phyloP scores from a whole-genome alignment of 768 basidiomycete species.

The Rhodotorula kratochvilovae region DNA sequence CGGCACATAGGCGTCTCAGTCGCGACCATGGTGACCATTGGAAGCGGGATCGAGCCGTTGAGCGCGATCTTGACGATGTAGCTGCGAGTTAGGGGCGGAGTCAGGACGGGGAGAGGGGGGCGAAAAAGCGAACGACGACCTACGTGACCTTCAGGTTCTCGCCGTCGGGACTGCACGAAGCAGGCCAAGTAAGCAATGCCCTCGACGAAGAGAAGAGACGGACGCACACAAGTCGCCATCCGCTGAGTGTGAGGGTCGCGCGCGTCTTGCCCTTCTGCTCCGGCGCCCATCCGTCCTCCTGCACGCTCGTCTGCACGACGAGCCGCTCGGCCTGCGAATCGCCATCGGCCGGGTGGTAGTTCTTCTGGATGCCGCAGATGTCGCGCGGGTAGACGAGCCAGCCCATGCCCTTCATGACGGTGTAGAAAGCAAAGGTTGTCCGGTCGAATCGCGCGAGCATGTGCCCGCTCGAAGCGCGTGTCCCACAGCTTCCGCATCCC shows the following conservation, averaged over 20 bases:
- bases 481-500: conserved; percentile 31
- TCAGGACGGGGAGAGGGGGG: rapidly evolving
- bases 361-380: conserved; percentile 31
- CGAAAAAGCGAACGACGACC: neutral
- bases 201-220: no score
- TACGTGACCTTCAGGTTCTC: conserved; percentile 29
- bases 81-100: neutral
- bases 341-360: conserved; percentile 6
- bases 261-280: conserved; percentile 36
- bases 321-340: conserved; percentile 22
- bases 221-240: conserved; percentile 19
- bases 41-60: conserved; percentile 30
- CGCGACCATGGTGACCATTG: conserved; percentile 30
- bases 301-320: conserved; percentile 35
- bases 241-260: conserved; percentile 25
- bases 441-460: conserved; percentile 16
- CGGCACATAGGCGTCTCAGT: conserved; percentile 33
- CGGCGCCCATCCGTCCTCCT: conserved; percentile 28
- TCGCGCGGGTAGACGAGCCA: conserved; percentile 40
- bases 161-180: conserved; percentile 26
- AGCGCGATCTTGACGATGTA: conserved; percentile 33
- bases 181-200: rapidly evolving
- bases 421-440: conserved; percentile 17
- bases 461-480: conserved; percentile 13
- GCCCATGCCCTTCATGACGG: conserved; percentile 31